Evolutionary conservation across 192 early-diverging fungal genomes (phyloP).

Genomic region (Hyaloraphidium curvatum): DNA sequence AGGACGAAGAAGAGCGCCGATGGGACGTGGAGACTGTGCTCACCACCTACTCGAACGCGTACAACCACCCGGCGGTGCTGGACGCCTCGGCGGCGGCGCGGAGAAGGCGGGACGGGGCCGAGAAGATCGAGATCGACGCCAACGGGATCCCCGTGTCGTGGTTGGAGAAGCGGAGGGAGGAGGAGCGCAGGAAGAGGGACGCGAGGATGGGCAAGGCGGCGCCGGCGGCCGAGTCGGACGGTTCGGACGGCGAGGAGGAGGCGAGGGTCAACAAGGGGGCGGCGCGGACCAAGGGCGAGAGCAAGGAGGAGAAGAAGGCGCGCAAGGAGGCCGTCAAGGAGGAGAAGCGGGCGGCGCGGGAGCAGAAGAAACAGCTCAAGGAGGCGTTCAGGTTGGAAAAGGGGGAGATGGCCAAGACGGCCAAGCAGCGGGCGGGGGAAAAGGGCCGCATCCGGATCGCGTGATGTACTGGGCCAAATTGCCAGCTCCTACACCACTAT

Average conservation of each 20-base stretch:
- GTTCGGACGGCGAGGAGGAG: not conserved
- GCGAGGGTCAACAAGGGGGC: constrained; percentile 40
- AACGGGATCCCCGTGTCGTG: not conserved
- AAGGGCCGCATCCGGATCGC: too few relatives aligned
- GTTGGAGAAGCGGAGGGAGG: not conserved
- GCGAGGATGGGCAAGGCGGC: not conserved
- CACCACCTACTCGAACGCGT: not conserved
- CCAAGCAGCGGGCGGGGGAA: too few relatives aligned
- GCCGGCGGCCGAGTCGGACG: not conserved
- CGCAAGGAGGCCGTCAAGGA: constrained; percentile 76
- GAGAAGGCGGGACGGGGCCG: not conserved
- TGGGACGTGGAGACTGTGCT: constrained; percentile 1
- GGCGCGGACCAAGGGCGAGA: constrained; percentile 61
- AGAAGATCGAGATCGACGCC: not conserved
- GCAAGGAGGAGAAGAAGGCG: constrained; percentile 76
- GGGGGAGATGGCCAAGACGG: too few relatives aligned
- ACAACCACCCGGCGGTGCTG: constrained; percentile 1
- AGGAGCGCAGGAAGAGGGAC: not conserved
- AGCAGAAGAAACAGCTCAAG: constrained; percentile 63
- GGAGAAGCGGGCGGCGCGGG: constrained; percentile 43
- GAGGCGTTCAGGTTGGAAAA: too few relatives aligned
- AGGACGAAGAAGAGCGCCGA: not conserved
- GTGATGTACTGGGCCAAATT: too few relatives aligned
- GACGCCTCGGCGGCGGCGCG: not conserved
- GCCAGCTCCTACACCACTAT: too few relatives aligned